Conservation (phyloP, 2,329 filamentous ascomycete genomes). For the Calonectria pteridis region DNA sequence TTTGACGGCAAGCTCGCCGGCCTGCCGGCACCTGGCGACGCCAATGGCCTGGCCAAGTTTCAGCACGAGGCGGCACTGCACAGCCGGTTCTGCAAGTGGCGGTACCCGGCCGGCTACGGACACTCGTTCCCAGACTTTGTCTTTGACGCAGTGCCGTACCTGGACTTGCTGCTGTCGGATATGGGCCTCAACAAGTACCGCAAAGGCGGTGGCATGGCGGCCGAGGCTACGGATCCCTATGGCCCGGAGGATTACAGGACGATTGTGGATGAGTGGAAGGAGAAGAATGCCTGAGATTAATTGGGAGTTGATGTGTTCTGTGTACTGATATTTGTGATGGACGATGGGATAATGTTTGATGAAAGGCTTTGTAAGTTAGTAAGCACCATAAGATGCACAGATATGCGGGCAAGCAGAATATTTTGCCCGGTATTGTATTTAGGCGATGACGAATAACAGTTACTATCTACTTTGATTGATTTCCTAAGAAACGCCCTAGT, state of each 20-base stretch:
- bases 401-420: not conserved
- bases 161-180: constrained; percentile 76
- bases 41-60: constrained; percentile 55
- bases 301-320: not conserved
- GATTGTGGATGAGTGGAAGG: constrained; percentile 65
- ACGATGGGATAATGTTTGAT: not conserved
- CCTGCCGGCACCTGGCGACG: constrained; percentile 34
- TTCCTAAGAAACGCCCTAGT: not conserved
- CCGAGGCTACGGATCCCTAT: constrained; percentile 69
- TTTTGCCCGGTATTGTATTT: not conserved
- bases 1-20: constrained; percentile 55
- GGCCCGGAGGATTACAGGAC: constrained; percentile 69
- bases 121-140: constrained; percentile 75
- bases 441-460: not conserved
- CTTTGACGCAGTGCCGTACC: constrained; percentile 81
- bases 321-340: not conserved
- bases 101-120: constrained; percentile 76
- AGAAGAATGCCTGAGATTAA: constrained; percentile 25
- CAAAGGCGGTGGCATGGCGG: constrained; percentile 65
- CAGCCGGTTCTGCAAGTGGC: constrained; percentile 76
- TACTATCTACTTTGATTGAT: not conserved
- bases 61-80: constrained; percentile 71
- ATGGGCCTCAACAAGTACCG: constrained; percentile 69
- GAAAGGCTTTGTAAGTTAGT: not conserved
- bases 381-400: too few species aligned